Evolutionary conservation across 2,329 filamentous ascomycete species (phyloP).

Genomic region (Aspergillus nomiae): DNA sequence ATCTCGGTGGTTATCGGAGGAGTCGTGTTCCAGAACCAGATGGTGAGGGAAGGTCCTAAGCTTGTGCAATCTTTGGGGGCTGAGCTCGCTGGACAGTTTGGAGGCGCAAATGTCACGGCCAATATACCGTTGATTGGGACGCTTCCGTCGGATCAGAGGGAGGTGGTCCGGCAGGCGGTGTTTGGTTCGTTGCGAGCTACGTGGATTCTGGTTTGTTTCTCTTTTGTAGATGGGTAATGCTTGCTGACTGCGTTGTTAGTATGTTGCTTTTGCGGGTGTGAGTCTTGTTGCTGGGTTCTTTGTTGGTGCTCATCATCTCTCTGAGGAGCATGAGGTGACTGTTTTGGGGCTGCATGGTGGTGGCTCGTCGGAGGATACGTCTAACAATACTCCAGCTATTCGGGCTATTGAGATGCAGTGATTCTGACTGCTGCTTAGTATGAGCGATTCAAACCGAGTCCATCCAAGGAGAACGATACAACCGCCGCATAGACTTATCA

Average conservation of each 20-base stretch:
- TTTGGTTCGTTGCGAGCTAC: neutral
- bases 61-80: neutral
- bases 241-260: neutral
- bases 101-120: neutral
- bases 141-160: neutral
- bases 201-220: neutral
- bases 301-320: neutral
- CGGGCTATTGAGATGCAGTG: neutral
- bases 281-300: neutral
- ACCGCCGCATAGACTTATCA: neutral
- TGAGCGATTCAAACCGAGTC: neutral
- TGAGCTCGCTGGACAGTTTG: neutral
- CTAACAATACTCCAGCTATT: neutral
- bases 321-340: neutral
- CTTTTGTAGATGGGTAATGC: neutral
- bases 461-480: neutral
- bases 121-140: neutral
- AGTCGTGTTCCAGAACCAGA: slow-evolving; percentile 69
- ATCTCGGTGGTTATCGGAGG: slow-evolving; percentile 70
- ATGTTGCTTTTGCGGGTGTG: slow-evolving; percentile 1
- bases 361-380: neutral
- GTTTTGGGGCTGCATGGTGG: neutral
- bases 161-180: neutral
- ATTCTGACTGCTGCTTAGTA: neutral
- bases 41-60: neutral